Conservation (phyloP, 2,329 filamentous ascomycete genomes). For the Tympanopsis confertula region DNA sequence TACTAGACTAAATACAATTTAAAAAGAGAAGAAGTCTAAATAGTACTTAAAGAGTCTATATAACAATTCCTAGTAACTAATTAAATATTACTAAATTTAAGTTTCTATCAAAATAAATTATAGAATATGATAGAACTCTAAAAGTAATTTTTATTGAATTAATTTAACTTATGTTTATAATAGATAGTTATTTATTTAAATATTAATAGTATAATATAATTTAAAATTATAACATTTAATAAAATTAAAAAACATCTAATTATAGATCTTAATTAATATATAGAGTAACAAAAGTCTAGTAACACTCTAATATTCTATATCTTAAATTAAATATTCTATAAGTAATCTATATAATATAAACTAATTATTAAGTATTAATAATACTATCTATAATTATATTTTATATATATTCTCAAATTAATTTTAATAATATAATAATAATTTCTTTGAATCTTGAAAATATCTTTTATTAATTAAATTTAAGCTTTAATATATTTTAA, state of each 20-base stretch:
- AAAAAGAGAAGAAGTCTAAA: slow-evolving; percentile 1
- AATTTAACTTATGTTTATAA: too few relatives aligned
- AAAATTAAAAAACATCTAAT: not conserved
- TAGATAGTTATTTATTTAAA: too few relatives aligned
- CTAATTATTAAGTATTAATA: slow-evolving; percentile 1
- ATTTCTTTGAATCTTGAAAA: too few relatives aligned
- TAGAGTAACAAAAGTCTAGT: not conserved
- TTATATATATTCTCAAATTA: not conserved
- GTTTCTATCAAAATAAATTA: too few relatives aligned
- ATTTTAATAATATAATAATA: not conserved
- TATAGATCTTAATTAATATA: not conserved
- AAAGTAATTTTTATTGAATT: too few relatives aligned
- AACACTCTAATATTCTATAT: not conserved
- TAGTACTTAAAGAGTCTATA: slow-evolving; percentile 2
- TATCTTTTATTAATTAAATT: not conserved
- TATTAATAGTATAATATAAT: slow-evolving; percentile 1
- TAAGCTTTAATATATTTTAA: not conserved
- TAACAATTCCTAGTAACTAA: slow-evolving; percentile 2
- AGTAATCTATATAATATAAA: too few relatives aligned
- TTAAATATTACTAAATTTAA: not conserved
- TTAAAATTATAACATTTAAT: not conserved
- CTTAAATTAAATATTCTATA: too few relatives aligned
- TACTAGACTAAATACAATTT: not conserved
- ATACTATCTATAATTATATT: not conserved
- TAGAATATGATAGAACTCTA: slow-evolving; percentile 1